Conservation (phyloP, 2,329 filamentous ascomycete genomes). For the Niveomyces coronatus region DNA sequence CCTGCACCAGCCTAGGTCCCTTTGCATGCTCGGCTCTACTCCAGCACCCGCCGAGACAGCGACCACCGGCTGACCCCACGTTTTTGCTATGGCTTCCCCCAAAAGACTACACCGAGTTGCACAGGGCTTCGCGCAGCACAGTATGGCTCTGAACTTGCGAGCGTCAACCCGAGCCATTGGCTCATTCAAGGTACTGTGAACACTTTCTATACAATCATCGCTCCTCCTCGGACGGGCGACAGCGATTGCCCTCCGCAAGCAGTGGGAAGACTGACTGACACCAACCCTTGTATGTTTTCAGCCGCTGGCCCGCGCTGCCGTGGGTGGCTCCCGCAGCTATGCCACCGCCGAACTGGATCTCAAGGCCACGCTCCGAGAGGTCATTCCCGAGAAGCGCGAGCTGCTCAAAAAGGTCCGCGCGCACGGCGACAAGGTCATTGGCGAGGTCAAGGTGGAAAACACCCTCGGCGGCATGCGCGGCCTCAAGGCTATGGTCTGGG, state of each 20-base stretch:
- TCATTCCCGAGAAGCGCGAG: slow-evolving; percentile 87
- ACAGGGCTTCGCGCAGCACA: too few relatives aligned
- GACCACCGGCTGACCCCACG: slow-evolving; percentile 6
- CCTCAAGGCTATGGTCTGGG: slow-evolving; percentile 97
- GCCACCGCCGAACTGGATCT: slow-evolving; percentile 77
- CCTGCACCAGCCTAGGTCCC: not conserved
- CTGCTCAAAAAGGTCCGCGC: slow-evolving; percentile 90
- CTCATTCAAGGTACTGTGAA: slow-evolving; percentile 45
- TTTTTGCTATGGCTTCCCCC: not conserved
- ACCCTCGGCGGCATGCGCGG: slow-evolving; percentile 95
- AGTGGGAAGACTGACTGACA: not conserved
- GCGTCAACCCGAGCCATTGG: slow-evolving; percentile 52
- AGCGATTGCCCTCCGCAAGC: not conserved
- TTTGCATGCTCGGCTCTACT: not conserved
- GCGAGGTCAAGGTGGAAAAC: slow-evolving; percentile 89
- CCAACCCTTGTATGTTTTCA: slow-evolving; percentile 12
- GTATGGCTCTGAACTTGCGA: slow-evolving; percentile 56
- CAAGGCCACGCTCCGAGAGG: slow-evolving; percentile 72
- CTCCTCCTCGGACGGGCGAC: not conserved
- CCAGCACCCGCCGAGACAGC: not conserved
- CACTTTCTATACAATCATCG: not conserved
- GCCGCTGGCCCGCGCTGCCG: slow-evolving; percentile 22
- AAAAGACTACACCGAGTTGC: too few relatives aligned
- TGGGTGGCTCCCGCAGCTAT: slow-evolving; percentile 44
- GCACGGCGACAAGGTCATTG: slow-evolving; percentile 70